Base-by-base conservation (phyloP, 2,329 filamentous ascomycete genomes). In the Trichoderma lentiforme region DNA sequence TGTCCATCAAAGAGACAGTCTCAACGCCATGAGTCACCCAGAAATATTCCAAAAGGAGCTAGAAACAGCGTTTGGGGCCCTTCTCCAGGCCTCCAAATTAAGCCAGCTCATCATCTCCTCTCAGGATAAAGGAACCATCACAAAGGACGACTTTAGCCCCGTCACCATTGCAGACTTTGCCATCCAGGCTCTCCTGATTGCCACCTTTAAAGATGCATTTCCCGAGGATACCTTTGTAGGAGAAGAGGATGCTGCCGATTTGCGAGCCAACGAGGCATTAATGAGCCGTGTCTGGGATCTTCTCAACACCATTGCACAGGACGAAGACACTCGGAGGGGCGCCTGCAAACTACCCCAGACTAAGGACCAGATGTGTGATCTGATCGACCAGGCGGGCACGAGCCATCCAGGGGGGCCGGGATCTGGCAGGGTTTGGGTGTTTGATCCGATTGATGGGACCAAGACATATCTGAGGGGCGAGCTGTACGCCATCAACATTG, bases 111-210 rank as follows among this genome's bases (percentile, higher is more conserved):
- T 88, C 56, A 80, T 88, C 58, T 78, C 82, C 1, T 77, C 81
- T 3, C 80, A 82, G 34, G 84, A 87, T 78, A 87, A 87, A 76
- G 85, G 84, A 70, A 81, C 83, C 28, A 78, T 88, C 28, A 81
- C 85, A 72, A 90, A 90, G 74, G 83, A 84, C 57, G 87, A 89
- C 76, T 79, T 88, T 43, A 87, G 84, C 70, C 87, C 87, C 3
- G 88, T 89, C 61, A 90, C 88, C 0, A 82, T 89, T 24, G 88
- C 85, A 76, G 88, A 90, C 78, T 89, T 89, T 74, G 87, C 88
- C 69, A 84, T 88, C 71, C 87, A 89, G 75, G 87, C 86, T 0
- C 81, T 89, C 6, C 82, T 89, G 53, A 85, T 85, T 6, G 80
- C 83, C 47, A 85, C 85, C 2, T 80, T 89, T 71, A 84, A 85